Conservation (phyloP, 768 basidiomycete species). For the Pholiota microspora region DNA sequence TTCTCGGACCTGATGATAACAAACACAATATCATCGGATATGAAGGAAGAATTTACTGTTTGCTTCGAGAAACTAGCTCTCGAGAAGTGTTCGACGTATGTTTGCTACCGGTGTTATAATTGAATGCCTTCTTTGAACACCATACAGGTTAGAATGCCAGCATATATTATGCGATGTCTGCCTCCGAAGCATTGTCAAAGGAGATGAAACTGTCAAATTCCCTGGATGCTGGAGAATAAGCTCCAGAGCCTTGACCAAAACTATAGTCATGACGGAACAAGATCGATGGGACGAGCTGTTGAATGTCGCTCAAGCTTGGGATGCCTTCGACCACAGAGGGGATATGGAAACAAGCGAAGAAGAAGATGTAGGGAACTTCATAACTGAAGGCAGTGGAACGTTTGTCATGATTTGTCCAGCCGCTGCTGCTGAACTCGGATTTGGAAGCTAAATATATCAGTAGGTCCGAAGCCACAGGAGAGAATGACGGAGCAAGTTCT, state of each 20-base stretch:
- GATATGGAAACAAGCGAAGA: constrained; percentile 40
- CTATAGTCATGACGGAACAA: constrained; percentile 35
- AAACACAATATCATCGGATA: constrained; percentile 31
- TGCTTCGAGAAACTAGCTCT: constrained; percentile 33
- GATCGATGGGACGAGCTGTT: constrained; percentile 44
- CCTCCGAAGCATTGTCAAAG: constrained; percentile 26
- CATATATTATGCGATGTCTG: constrained; percentile 42
- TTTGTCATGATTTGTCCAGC: constrained; percentile 2
- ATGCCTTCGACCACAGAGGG: constrained; percentile 32
- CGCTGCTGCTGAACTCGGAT: constrained; percentile 4
- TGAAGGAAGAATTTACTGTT: constrained; percentile 34
- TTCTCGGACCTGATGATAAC: constrained; percentile 38
- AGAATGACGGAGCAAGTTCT: not conserved
- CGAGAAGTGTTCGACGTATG: constrained; percentile 35
- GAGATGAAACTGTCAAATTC: constrained; percentile 32
- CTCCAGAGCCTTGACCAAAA: constrained; percentile 30
- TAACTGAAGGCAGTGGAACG: constrained; percentile 19
- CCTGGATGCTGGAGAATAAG: constrained; percentile 32
- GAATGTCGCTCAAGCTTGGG: constrained; percentile 36
- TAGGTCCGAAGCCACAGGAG: not conserved
- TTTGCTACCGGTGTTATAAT: not conserved
- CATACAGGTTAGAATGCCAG: constrained; percentile 38
- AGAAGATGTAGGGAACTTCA: constrained; percentile 37
- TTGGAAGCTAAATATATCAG: not conserved
- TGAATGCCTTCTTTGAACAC: not conserved